Percentiles rank a stretch among this genome's conserved stretches.
These are phyloP conservation scores for Trametes coccinea DNA, from an alignment of 768 basidiomycete species.

Conservation along the genomic window DNA sequence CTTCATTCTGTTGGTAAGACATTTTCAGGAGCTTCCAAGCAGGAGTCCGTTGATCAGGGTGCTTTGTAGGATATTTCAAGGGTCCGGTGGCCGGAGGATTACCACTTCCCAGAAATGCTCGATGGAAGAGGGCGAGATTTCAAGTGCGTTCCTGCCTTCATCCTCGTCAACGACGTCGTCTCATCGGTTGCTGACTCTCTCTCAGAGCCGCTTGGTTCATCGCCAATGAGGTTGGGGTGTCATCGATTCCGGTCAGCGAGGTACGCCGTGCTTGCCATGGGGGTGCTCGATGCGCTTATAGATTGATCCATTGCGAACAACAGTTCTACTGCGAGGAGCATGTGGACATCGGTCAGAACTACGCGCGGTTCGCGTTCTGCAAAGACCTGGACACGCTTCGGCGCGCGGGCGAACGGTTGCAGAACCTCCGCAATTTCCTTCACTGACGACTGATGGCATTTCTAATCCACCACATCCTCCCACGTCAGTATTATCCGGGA, in stretches of 20 bases:
- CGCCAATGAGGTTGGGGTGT: conserved; percentile 85
- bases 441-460: neutral
- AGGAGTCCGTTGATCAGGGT: neutral
- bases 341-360: conserved; percentile 79
- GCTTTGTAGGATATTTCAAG: conserved; percentile 64
- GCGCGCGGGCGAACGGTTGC: conserved; percentile 76
- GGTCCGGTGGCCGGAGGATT: conserved; percentile 77
- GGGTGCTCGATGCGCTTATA: neutral
- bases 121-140: conserved; percentile 85
- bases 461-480: no score
- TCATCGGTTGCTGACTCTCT: conserved; percentile 1
- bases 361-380: conserved; percentile 92
- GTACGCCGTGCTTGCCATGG: conserved; percentile 38
- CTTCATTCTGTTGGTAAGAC: conserved; percentile 77
- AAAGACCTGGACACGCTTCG: conserved; percentile 89
- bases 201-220: conserved; percentile 90
- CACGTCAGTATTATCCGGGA: no score
- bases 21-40: neutral
- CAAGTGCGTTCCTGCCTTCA: conserved; percentile 46
- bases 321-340: conserved; percentile 94
- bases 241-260: conserved; percentile 92
- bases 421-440: conserved; percentile 65
- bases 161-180: neutral
- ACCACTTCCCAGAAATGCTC: conserved; percentile 75
- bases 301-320: neutral